These are phyloP conservation scores for Plantago coronopus DNA, from an alignment of 305 asterid species.

Conservation along the genomic window DNA sequence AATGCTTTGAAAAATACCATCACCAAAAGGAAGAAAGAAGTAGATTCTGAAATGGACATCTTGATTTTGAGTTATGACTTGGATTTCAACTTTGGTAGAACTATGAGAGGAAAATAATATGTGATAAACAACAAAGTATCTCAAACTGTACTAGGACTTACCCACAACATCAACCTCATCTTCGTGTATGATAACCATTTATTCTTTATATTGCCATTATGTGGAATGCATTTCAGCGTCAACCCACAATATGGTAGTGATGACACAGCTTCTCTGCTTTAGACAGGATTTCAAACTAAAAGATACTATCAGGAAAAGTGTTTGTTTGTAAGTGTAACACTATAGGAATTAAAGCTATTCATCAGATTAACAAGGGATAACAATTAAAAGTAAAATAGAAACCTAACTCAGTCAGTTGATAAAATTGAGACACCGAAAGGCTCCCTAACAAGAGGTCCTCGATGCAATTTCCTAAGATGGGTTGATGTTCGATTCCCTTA, in stretches of 20 bases:
- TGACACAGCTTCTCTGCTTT: neutral
- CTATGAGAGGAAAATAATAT: conserved; percentile 22
- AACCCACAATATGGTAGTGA: conserved; percentile 13
- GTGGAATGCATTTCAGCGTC: conserved; percentile 3
- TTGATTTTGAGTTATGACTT: conserved; percentile 58
- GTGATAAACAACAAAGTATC: neutral
- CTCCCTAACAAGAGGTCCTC: no score
- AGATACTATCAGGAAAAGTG: conserved; percentile 3
- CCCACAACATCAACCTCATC: neutral
- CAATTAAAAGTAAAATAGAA: no score
- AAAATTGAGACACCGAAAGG: no score
- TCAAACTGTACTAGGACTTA: conserved; percentile 10
- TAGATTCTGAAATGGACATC: conserved; percentile 47
- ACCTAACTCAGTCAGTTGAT: no score
- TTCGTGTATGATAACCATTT: neutral
- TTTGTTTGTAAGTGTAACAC: neutral
- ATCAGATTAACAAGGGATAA: no score
- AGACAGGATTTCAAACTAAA: neutral
- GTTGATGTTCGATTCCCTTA: no score
- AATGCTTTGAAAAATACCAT: conserved; percentile 52
- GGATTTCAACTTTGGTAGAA: conserved; percentile 63
- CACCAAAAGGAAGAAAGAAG: conserved; percentile 44
- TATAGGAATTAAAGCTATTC: neutral
- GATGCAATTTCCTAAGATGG: no score
- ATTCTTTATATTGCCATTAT: conserved; percentile 3